A percentile compares a stretch with the other conserved stretches of the same genome.
These are phyloP conservation scores for Zancudomyces culisetae DNA, from an alignment of 371 early-diverging fungal species.

Conservation along the genomic window DNA sequence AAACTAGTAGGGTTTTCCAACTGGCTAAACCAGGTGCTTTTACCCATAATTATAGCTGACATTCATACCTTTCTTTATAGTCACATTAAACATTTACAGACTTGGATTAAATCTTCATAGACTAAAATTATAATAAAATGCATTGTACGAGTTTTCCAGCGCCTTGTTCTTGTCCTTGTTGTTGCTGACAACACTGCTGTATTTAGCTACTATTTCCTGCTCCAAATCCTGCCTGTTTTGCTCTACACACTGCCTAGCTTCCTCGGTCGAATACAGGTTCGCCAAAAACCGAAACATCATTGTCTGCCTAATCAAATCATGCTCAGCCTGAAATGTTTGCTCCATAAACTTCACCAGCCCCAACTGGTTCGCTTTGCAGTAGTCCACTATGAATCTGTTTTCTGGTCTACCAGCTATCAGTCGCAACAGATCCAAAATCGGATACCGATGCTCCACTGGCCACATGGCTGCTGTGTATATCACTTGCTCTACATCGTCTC, in stretches of 20 bases:
- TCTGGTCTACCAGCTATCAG: constrained; percentile 22
- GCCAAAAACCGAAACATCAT: background rate
- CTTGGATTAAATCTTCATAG: constrained; percentile 12
- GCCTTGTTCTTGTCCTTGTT: background rate
- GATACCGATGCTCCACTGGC: constrained; percentile 41
- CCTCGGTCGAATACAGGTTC: background rate
- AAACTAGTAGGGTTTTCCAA: constrained; percentile 17
- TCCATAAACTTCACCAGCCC: background rate
- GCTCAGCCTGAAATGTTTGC: background rate
- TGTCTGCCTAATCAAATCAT: background rate
- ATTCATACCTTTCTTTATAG: constrained; percentile 22
- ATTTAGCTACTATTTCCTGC: background rate
- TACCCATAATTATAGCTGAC: constrained; percentile 23
- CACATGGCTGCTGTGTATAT: constrained; percentile 4
- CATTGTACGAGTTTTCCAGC: background rate
- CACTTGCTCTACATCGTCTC: background rate
- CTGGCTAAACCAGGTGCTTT: constrained; percentile 21
- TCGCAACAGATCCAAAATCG: constrained; percentile 69
- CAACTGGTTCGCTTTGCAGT: background rate
- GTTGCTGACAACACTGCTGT: background rate
- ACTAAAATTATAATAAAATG: background rate
- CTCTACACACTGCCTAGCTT: background rate
- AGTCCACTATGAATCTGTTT: background rate
- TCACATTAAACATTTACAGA: constrained; percentile 24
- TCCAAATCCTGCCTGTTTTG: background rate